Evolutionary conservation across 2,329 filamentous ascomycete species (phyloP), one percentile per base, ranked within the genome.

Genomic region (Epichloe aotearoae): DNA sequence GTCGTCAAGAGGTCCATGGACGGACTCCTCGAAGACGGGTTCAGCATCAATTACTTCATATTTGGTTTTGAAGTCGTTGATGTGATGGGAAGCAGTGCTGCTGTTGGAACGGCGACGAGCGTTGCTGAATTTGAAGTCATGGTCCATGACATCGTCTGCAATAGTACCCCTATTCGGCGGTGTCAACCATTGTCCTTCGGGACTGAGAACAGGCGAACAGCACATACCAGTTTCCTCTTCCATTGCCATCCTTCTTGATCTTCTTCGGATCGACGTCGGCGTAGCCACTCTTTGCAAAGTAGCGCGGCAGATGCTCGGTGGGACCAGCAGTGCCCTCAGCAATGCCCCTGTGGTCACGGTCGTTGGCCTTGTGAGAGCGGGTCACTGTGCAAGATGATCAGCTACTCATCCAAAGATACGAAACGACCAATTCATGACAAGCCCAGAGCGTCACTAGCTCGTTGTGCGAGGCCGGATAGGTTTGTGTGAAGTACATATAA

Each of bases 201-300:
- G 17, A 6, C 17, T 15, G 12, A 15, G 17, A 1, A 46, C 17
- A n/a, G 14, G 34, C 39, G 30, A 41, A n/a, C 17, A 1, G 38
- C 15, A 63, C 84, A 69, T 79, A 95, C 91, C 91, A 98, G 70
- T 96, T 96, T 65, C 86, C 88, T 70, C 87, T 90, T 59, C 91
- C 91, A 59, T 80, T 85, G 56, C 91, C 91, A 63, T 95, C 87
- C 76, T 98, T 98, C 83, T 98, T 98, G 65, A 86, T 84, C 76
- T 94, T 93, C 69, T 88, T 89, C 54, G 93, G 91, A 64, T 95
- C 87, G 59, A 77, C 75, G 64, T 89, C 89, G 61, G 81, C 74
- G 64, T 85, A 84, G 58, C 91, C 91, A 54, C 80, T 73, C 74
- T 96, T 96, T 69, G 81, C 88, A 68, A 97, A 97, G 80, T 86